phyloP scores from a whole-genome alignment of 805 yeast genomes.

The Grigorovia jiainica region DNA sequence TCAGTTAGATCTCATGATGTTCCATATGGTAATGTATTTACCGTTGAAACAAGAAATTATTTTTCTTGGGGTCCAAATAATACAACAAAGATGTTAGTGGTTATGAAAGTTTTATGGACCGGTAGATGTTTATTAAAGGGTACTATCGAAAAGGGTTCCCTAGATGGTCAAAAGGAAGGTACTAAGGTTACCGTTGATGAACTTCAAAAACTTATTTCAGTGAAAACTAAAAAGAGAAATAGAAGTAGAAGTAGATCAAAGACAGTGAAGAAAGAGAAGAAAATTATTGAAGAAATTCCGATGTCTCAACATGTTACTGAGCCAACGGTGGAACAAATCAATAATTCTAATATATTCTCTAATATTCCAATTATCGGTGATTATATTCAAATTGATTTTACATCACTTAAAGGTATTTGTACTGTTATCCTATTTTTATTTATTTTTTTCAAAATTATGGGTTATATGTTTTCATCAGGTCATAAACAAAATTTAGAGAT shows the following conservation, averaged over 20 bases:
- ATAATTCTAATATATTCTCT: neutral
- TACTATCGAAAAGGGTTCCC: slow-evolving; percentile 64
- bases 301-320: neutral
- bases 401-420: slow-evolving; percentile 13
- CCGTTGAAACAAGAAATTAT: slow-evolving; percentile 50
- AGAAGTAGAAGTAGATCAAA: slow-evolving; percentile 4
- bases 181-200: slow-evolving; percentile 38
- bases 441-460: slow-evolving; percentile 8
- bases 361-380: slow-evolving; percentile 2
- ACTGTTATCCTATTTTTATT: slow-evolving; percentile 2
- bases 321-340: neutral
- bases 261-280: neutral
- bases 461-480: slow-evolving; percentile 4
- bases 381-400: slow-evolving; percentile 11
- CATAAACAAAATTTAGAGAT: slow-evolving; percentile 8
- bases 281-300: neutral
- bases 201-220: slow-evolving; percentile 23
- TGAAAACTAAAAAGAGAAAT: slow-evolving; percentile 1
- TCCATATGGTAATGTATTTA: slow-evolving; percentile 63
- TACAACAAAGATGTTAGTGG: slow-evolving; percentile 43
- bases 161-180: slow-evolving; percentile 64
- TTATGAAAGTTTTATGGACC: slow-evolving; percentile 58
- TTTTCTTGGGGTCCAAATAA: slow-evolving; percentile 60
- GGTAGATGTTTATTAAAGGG: slow-evolving; percentile 71
- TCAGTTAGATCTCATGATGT: slow-evolving; percentile 61